A percentile compares a stretch with the other conserved stretches of the same genome.
phyloP scores from a whole-genome alignment of 148 eudicot genomes.

The Tetragonia tetragonoides region DNA sequence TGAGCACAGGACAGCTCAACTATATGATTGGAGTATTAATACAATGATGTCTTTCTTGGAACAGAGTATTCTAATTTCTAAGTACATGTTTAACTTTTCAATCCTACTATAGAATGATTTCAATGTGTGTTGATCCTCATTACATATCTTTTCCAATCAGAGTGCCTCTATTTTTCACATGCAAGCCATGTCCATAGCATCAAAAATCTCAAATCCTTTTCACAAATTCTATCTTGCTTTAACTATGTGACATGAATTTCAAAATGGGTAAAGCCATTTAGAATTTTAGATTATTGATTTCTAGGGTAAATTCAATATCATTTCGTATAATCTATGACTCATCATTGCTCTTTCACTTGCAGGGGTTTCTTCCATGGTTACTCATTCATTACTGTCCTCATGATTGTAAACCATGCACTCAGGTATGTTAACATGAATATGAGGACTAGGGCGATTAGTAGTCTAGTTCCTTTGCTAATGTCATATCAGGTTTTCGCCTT shows the following conservation, averaged over 20 bases:
- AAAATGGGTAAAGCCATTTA: background rate
- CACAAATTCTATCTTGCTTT: background rate
- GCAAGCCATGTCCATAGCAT: background rate
- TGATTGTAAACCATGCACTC: constrained; percentile 94
- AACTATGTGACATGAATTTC: background rate
- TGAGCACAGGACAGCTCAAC: too few relatives aligned
- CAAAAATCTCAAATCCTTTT: background rate
- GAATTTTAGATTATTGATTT: too few relatives aligned
- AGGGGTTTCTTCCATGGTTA: constrained; percentile 99
- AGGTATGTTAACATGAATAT: constrained; percentile 45
- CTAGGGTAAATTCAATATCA: too few relatives aligned
- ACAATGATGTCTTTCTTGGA: too few relatives aligned
- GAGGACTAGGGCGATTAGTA: too few relatives aligned
- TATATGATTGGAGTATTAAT: too few relatives aligned
- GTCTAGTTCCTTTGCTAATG: too few relatives aligned
- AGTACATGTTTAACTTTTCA: too few relatives aligned
- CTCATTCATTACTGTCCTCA: constrained; percentile 74
- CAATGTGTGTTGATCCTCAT: background rate
- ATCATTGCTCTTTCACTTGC: constrained; percentile 21
- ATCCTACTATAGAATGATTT: too few relatives aligned
- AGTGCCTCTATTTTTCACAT: background rate
- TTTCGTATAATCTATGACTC: background rate
- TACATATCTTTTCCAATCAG: background rate
- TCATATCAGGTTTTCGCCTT: too few relatives aligned
- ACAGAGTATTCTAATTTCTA: too few relatives aligned